phyloP scores from a whole-genome alignment of 2,329 filamentous ascomycete species.

The Cladophialophora psammophila region DNA sequence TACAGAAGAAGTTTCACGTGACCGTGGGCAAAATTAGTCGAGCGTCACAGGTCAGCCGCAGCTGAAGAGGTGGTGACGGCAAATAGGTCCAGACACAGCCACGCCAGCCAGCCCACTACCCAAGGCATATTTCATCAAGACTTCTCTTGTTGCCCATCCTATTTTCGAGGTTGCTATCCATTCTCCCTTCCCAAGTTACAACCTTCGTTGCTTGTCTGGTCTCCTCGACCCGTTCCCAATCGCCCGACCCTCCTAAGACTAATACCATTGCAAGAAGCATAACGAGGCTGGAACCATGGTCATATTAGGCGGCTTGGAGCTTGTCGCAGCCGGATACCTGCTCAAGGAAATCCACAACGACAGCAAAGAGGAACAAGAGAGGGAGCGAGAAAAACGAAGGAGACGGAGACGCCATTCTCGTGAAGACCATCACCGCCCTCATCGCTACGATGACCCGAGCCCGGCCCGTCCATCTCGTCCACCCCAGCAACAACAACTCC shows the following conservation, averaged over 20 bases:
- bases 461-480: slow-evolving; percentile 23
- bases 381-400: slow-evolving; percentile 28
- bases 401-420: slow-evolving; percentile 25
- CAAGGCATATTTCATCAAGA: neutral
- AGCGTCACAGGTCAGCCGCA: slow-evolving; percentile 16
- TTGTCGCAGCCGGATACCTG: slow-evolving; percentile 38
- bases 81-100: neutral
- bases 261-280: neutral
- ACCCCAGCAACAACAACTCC: slow-evolving; percentile 26
- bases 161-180: neutral
- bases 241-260: neutral
- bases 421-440: slow-evolving; percentile 23
- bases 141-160: neutral
- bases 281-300: slow-evolving; percentile 27
- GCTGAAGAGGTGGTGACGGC: slow-evolving; percentile 5
- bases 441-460: slow-evolving; percentile 29
- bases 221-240: neutral
- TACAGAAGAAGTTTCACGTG: neutral
- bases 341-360: slow-evolving; percentile 37
- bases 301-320: slow-evolving; percentile 36
- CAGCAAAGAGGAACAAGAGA: slow-evolving; percentile 32
- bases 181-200: neutral
- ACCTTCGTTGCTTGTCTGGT: neutral
- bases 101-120: slow-evolving; percentile 1
- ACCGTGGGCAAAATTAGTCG: neutral